Conservation (phyloP, 2,329 filamentous ascomycete genomes). For the Fusarium drepaniforme region DNA sequence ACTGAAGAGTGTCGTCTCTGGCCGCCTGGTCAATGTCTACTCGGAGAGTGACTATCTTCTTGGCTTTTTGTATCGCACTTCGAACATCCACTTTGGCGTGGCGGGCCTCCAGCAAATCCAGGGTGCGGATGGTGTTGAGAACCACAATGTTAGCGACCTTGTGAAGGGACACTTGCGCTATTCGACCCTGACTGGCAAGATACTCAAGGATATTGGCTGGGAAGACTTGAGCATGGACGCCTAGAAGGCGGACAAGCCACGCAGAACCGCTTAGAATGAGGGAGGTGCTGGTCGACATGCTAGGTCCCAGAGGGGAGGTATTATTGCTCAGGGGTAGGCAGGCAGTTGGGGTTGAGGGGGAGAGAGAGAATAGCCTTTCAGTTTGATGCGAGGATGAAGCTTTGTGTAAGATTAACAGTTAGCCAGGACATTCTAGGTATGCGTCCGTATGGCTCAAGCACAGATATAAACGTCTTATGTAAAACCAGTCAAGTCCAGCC, state of each 20-base stretch:
- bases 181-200: constrained; percentile 73
- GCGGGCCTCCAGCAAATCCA: constrained; percentile 84
- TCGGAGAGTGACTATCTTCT: constrained; percentile 90
- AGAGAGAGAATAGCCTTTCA: background rate
- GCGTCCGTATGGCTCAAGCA: constrained; percentile 22
- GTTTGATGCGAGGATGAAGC: constrained; percentile 9
- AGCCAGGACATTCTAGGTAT: constrained; percentile 27
- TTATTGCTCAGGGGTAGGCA: constrained; percentile 10
- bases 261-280: constrained; percentile 35
- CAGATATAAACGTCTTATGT: constrained; percentile 24
- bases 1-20: constrained; percentile 82
- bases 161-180: constrained; percentile 79
- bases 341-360: background rate
- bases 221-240: constrained; percentile 68
- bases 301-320: constrained; percentile 12
- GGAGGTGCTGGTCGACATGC: constrained; percentile 29
- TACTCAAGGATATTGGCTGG: constrained; percentile 76
- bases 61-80: constrained; percentile 87
- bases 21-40: constrained; percentile 90
- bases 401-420: constrained; percentile 37
- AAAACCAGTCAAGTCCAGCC: constrained; percentile 1
- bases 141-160: constrained; percentile 73
- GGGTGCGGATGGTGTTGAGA: constrained; percentile 75
- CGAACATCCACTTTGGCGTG: constrained; percentile 84
- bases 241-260: constrained; percentile 42